Evolutionary conservation across 768 basidiomycete genomes (phyloP).

Genomic region (Gyrodon lividus): DNA sequence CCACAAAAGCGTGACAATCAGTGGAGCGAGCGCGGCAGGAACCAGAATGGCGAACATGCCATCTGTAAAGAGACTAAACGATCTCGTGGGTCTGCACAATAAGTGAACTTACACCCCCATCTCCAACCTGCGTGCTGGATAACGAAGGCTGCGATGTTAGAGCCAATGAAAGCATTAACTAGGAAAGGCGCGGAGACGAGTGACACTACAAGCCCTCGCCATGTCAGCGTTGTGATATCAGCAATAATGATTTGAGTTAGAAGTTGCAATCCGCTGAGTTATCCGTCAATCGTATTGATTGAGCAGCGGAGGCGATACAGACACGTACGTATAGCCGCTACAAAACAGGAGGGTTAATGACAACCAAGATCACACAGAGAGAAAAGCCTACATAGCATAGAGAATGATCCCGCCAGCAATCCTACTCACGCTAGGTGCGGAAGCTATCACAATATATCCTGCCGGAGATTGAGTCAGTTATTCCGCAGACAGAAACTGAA

Average conservation of each 20-base stretch:
- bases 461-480: background rate
- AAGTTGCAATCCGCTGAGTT: slow-evolving; percentile 53
- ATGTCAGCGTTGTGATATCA: slow-evolving; percentile 56
- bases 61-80: slow-evolving; percentile 32
- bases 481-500: background rate
- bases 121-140: slow-evolving; percentile 54
- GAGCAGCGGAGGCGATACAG: background rate
- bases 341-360: slow-evolving; percentile 21
- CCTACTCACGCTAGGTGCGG: slow-evolving; percentile 42
- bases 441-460: slow-evolving; percentile 56
- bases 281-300: background rate
- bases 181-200: slow-evolving; percentile 53
- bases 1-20: slow-evolving; percentile 56
- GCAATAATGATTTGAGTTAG: slow-evolving; percentile 65
- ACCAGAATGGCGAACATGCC: slow-evolving; percentile 60
- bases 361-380: slow-evolving; percentile 7
- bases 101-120: slow-evolving; percentile 59
- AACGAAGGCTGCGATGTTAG: slow-evolving; percentile 52
- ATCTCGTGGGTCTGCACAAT: background rate
- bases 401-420: slow-evolving; percentile 56
- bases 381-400: slow-evolving; percentile 48
- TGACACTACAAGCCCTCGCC: slow-evolving; percentile 51
- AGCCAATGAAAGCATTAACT: slow-evolving; percentile 64
- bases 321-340: slow-evolving; percentile 60
- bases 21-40: slow-evolving; percentile 47